A percentile compares a stretch with the other conserved stretches of the same genome.
These are phyloP conservation scores for Pseudogymnoascus sp. DNA, from an alignment of 2,329 filamentous ascomycete genomes.

Conservation along the genomic window DNA sequence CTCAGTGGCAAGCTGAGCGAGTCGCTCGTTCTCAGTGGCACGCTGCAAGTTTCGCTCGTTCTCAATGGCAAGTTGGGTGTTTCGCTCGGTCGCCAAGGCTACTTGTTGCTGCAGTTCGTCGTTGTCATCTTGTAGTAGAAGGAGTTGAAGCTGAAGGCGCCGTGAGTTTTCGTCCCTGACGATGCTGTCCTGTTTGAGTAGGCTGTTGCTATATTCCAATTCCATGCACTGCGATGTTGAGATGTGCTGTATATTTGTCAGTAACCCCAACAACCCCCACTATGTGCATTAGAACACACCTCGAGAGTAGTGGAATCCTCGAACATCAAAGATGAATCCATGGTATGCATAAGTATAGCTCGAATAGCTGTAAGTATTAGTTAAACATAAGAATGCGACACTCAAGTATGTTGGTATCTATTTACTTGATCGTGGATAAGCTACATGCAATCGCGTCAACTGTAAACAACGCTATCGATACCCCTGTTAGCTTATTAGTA, in stretches of 20 bases:
- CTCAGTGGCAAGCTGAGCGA: neutral
- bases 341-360: constrained; percentile 8
- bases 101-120: constrained; percentile 58
- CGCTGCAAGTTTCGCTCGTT: neutral
- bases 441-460: constrained; percentile 8
- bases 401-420: constrained; percentile 9
- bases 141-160: constrained; percentile 56
- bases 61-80: neutral
- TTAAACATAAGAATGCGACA: constrained; percentile 5
- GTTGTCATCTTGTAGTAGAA: constrained; percentile 70
- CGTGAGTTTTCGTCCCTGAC: constrained; percentile 68
- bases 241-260: constrained; percentile 20
- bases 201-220: constrained; percentile 57
- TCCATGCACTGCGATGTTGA: constrained; percentile 44
- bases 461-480: constrained; percentile 1
- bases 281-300: neutral
- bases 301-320: neutral
- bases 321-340: constrained; percentile 6
- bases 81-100: constrained; percentile 19
- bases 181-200: constrained; percentile 58
- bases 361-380: constrained; percentile 4
- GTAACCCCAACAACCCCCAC: neutral
- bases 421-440: constrained; percentile 10
- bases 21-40: neutral
- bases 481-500: neutral